phyloP scores from a whole-genome alignment of 2,329 filamentous ascomycete genomes.

The Sordariomycetes sp. region DNA sequence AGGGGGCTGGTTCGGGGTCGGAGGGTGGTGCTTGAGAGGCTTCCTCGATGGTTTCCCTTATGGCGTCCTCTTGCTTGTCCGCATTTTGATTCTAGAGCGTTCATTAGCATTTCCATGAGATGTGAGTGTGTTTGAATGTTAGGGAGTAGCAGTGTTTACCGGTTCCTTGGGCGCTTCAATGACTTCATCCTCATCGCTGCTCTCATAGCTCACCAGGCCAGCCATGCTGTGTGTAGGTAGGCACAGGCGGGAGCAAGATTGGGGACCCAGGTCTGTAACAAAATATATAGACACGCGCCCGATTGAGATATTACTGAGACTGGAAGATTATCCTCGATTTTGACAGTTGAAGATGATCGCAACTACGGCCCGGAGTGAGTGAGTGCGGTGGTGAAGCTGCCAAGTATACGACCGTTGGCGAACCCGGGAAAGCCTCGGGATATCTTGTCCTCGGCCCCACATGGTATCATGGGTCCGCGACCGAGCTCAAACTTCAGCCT shows the following conservation, averaged over 20 bases:
- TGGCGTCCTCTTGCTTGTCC: background rate
- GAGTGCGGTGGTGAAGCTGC: background rate
- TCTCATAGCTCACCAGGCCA: constrained; percentile 34
- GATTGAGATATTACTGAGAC: too few species aligned
- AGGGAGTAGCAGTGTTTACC: background rate
- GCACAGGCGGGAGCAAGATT: background rate
- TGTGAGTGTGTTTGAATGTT: background rate
- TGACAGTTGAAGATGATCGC: background rate
- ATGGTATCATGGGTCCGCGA: background rate
- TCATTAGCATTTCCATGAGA: background rate
- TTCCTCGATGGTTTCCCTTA: background rate
- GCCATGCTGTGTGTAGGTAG: constrained; percentile 17
- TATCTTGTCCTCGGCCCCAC: background rate
- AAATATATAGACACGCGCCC: too few species aligned
- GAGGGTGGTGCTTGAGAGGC: background rate
- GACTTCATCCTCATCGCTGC: constrained; percentile 35
- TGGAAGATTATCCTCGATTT: too few species aligned
- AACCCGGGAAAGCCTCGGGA: background rate
- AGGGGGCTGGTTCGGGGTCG: background rate
- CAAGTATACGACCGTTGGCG: background rate
- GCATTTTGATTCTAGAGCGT: background rate
- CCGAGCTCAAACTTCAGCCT: background rate
- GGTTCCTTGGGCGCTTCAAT: background rate
- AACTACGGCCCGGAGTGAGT: background rate
- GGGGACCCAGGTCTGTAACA: too few species aligned